Evolutionary conservation across 1,139 yeast species (phyloP).

Genomic region (Taphrina pruni): DNA sequence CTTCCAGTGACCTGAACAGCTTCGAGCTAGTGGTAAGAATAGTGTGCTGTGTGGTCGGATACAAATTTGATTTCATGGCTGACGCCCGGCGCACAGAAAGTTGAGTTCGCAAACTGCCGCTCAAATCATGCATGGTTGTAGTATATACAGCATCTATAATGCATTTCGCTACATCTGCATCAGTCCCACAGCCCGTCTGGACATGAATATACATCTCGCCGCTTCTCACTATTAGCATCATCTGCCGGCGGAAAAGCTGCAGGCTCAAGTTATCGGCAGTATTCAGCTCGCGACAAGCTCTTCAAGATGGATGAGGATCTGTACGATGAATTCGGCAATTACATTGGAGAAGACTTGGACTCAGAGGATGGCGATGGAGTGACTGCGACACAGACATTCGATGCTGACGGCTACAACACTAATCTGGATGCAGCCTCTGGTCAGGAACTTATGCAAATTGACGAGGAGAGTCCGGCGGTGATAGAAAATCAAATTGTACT

Average conservation of each 20-base stretch:
- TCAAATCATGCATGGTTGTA: no score
- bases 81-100: not conserved
- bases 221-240: no score
- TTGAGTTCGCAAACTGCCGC: not conserved
- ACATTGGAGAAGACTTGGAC: conserved; percentile 42
- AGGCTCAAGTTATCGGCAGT: not conserved
- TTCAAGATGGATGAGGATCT: conserved; percentile 43
- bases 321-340: conserved; percentile 45
- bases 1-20: not conserved
- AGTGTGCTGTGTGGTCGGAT: conserved; percentile 5
- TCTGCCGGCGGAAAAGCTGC: not conserved
- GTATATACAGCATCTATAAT: no score
- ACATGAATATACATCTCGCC: no score
- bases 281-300: not conserved
- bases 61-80: conserved; percentile 7
- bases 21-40: not conserved
- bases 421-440: conserved; percentile 31
- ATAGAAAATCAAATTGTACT: conserved; percentile 52
- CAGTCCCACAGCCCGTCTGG: no score
- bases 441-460: conserved; percentile 28
- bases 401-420: not conserved
- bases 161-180: no score
- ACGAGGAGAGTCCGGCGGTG: conserved; percentile 29
- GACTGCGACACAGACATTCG: not conserved
- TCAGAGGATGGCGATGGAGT: conserved; percentile 31